phyloP scores from a whole-genome alignment of 1,284 basidiomycete species.

The Microbotryum intermedium region DNA sequence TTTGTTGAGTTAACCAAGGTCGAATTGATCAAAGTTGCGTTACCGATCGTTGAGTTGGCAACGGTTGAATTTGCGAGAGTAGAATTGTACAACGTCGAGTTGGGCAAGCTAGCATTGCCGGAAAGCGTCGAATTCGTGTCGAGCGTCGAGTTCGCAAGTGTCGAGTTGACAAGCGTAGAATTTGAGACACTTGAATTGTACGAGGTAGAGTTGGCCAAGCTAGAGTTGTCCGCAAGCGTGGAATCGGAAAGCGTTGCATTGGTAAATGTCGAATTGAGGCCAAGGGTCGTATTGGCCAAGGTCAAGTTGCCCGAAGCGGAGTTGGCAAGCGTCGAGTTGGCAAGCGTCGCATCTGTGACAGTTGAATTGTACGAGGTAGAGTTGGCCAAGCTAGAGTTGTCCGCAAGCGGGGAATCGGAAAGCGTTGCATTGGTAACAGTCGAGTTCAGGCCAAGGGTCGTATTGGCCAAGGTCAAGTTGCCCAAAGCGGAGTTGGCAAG shows the following conservation, averaged over 20 bases:
- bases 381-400: too few relatives aligned
- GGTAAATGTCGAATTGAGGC: too few relatives aligned
- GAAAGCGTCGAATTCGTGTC: not conserved
- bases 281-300: too few relatives aligned
- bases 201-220: too few relatives aligned
- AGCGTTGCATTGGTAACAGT: too few relatives aligned
- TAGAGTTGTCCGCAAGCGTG: too few relatives aligned
- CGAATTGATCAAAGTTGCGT: not conserved
- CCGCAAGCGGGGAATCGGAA: too few relatives aligned
- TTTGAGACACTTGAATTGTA: too few relatives aligned
- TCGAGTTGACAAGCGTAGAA: not conserved
- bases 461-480: too few relatives aligned
- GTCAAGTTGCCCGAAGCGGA: not conserved
- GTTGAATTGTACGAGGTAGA: too few relatives aligned
- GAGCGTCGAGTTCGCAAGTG: not conserved
- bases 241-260: too few relatives aligned
- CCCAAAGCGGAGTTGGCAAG: not conserved
- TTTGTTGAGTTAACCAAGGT: not conserved
- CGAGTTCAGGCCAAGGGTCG: too few relatives aligned
- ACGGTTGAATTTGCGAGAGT: not conserved
- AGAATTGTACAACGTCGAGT: not conserved
- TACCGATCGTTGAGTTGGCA: not conserved
- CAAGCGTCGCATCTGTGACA: not conserved
- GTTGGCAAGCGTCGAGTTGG: not conserved
- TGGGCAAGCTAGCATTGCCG: not conserved